Conservation (phyloP, 1,139 yeast genomes). For the Suhomyces coccinellae region DNA sequence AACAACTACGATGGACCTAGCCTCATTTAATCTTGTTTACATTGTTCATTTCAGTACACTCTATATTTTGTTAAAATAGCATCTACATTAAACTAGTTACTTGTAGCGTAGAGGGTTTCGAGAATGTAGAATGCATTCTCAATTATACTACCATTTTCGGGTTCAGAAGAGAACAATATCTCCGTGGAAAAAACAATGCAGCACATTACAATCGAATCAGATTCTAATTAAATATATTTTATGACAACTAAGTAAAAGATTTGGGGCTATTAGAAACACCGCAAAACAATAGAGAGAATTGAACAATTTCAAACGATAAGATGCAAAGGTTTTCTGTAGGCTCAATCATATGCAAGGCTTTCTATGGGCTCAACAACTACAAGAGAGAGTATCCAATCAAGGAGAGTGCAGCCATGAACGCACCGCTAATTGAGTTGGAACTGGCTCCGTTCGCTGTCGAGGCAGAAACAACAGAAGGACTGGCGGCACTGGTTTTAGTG, state of each 20-base stretch:
- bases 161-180: no score
- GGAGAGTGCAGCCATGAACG: conserved; percentile 12
- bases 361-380: neutral
- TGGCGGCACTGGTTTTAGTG: conserved; percentile 2
- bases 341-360: no score
- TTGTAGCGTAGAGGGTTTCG: neutral
- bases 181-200: no score
- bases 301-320: neutral
- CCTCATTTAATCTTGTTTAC: conserved; percentile 18
- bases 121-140: neutral
- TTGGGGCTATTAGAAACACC: neutral
- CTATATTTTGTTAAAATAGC: neutral
- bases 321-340: conserved; percentile 1
- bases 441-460: conserved; percentile 7
- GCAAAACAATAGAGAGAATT: neutral
- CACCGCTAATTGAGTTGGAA: conserved; percentile 3
- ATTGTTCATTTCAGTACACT: conserved; percentile 3
- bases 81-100: neutral
- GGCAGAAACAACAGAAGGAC: conserved; percentile 4
- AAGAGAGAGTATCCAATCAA: conserved; percentile 11
- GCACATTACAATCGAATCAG: no score
- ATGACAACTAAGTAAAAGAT: no score
- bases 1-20: conserved; percentile 24
- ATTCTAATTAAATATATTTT: no score
- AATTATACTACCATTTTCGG: neutral